Evolutionary conservation across 2,329 filamentous ascomycete genomes (phyloP).

Genomic region (Aspergillus latus): DNA sequence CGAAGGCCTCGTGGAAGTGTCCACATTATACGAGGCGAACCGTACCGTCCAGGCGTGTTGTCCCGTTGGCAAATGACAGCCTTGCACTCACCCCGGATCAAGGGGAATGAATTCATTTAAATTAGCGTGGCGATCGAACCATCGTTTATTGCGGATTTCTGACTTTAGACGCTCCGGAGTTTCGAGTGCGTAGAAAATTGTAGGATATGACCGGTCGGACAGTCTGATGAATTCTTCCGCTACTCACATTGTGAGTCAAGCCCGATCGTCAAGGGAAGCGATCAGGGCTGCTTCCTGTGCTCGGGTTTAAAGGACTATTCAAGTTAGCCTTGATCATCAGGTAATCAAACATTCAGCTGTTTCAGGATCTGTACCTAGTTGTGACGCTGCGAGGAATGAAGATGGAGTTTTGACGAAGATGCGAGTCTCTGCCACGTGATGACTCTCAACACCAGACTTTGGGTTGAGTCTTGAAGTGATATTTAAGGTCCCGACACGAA

Average conservation of each 20-base stretch:
- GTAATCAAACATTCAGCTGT: background rate
- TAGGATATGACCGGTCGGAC: too few relatives aligned
- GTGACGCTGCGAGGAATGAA: background rate
- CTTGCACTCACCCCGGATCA: conserved; percentile 1
- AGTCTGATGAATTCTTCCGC: too few relatives aligned
- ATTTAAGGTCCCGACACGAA: conserved; percentile 1
- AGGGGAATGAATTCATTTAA: background rate
- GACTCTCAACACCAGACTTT: background rate
- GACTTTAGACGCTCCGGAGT: too few relatives aligned
- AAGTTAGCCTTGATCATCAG: background rate
- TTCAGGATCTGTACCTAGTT: background rate
- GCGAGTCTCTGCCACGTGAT: background rate
- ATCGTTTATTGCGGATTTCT: too few relatives aligned
- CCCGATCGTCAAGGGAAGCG: background rate
- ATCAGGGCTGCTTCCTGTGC: background rate
- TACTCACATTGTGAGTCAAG: too few relatives aligned
- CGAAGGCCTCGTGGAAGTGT: conserved; percentile 6
- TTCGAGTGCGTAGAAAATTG: too few relatives aligned
- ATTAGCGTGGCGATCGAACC: background rate
- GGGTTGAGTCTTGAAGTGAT: background rate
- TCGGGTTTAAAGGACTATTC: too few relatives aligned
- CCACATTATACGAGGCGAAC: conserved; percentile 15
- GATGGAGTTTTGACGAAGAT: too few relatives aligned
- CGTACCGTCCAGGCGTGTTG: conserved; percentile 11
- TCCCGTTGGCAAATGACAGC: conserved; percentile 6